Conservation (phyloP, 23 red algal species). For the Gracilaria domingensis region DNA sequence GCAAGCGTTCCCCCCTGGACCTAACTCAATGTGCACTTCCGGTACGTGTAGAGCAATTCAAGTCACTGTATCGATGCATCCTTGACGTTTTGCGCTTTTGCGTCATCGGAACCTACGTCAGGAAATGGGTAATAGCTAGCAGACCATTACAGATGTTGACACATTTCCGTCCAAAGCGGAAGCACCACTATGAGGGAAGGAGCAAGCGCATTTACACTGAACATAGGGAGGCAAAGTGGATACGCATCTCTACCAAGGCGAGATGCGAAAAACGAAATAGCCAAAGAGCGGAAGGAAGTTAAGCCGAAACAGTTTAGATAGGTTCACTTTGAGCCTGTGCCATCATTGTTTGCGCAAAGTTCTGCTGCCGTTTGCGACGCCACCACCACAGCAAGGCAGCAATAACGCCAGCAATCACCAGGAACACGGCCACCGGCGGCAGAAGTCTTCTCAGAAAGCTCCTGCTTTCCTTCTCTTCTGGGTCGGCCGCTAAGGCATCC, state of each 20-base stretch:
- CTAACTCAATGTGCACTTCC: too few relatives aligned
- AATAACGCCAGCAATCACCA: background rate
- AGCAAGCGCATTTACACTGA: too few relatives aligned
- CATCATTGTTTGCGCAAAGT: slow-evolving; percentile 1
- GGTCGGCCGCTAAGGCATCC: background rate
- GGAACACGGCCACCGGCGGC: background rate
- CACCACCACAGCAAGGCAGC: background rate
- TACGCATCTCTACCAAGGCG: background rate
- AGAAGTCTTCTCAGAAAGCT: background rate
- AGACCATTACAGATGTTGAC: too few relatives aligned
- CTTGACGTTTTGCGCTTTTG: too few relatives aligned
- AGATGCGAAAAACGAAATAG: background rate
- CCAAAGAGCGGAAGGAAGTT: background rate
- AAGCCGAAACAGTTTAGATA: background rate
- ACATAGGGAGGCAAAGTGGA: background rate
- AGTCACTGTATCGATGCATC: too few relatives aligned
- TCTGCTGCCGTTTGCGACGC: slow-evolving; percentile 13
- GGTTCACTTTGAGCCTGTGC: slow-evolving; percentile 3
- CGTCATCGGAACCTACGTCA: too few relatives aligned
- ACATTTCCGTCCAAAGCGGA: too few relatives aligned
- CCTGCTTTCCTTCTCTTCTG: background rate
- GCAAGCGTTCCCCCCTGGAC: too few relatives aligned
- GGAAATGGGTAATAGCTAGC: too few relatives aligned
- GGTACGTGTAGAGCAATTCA: too few relatives aligned
- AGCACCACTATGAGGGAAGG: too few relatives aligned